Evolutionary conservation across 768 basidiomycete genomes (phyloP).

Genomic region (Myochromella boudieri): DNA sequence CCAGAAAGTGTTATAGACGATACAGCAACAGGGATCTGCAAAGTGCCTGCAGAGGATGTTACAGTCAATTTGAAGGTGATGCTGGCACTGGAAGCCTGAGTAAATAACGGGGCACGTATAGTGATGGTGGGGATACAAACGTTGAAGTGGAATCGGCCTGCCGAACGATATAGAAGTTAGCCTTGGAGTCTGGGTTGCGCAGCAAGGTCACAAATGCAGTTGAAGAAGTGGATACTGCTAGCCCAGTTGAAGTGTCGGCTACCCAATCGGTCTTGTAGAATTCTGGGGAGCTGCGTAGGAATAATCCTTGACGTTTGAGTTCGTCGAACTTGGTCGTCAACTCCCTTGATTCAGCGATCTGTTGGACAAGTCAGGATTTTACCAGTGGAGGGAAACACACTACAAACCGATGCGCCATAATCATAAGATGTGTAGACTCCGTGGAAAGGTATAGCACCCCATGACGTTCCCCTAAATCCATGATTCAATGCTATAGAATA

Average conservation of each 20-base stretch:
- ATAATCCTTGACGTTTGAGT: slow-evolving; percentile 74
- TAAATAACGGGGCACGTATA: background rate
- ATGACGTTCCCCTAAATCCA: slow-evolving; percentile 71
- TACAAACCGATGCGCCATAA: slow-evolving; percentile 62
- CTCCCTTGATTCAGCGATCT: slow-evolving; percentile 66
- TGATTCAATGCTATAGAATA: background rate
- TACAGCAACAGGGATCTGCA: slow-evolving; percentile 58
- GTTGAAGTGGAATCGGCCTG: slow-evolving; percentile 67
- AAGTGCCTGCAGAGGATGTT: slow-evolving; percentile 45
- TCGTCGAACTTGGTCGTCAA: slow-evolving; percentile 72
- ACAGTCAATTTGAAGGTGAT: slow-evolving; percentile 62
- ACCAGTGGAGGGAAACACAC: background rate
- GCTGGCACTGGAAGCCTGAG: slow-evolving; percentile 33
- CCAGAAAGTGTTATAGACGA: slow-evolving; percentile 60
- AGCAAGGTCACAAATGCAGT: slow-evolving; percentile 61
- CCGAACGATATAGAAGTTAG: slow-evolving; percentile 70
- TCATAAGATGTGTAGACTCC: slow-evolving; percentile 83
- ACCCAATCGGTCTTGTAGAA: slow-evolving; percentile 81
- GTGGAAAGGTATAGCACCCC: slow-evolving; percentile 79
- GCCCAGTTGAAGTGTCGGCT: slow-evolving; percentile 56
- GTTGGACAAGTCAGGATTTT: background rate
- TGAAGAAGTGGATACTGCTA: slow-evolving; percentile 37
- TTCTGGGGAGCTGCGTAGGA: slow-evolving; percentile 75
- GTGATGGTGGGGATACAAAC: slow-evolving; percentile 35
- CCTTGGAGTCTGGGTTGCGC: slow-evolving; percentile 62